Evolutionary conservation across 331 rosid genomes (phyloP), one percentile per base, ranked within the genome.

Genomic region (Quercus lobata): DNA sequence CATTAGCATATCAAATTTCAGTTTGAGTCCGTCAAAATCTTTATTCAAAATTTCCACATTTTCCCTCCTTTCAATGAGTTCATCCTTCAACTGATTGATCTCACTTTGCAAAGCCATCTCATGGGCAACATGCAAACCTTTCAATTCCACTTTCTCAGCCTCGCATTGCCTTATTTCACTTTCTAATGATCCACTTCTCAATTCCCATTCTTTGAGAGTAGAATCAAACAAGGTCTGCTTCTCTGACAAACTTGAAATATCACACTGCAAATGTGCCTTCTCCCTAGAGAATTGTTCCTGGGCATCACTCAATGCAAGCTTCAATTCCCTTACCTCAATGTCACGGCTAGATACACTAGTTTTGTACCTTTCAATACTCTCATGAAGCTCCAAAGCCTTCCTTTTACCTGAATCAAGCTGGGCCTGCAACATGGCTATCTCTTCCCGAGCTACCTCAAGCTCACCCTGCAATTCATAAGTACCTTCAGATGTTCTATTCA

Each of bases 21-120:
- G 87, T 78, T 93, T 91, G 60, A 83, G 82, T 60, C 44, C 57
- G 57, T 88, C 96, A 32, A 87, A 84, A 58, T 92, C 89, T 81
- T 84, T 88, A 56, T 88, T 92, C 79, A 93, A 73, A 77, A 75
- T 81, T 78, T 90, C 92, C 49, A 83, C 32, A 19, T 81, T 81
- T 56, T 76, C 77, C 37, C 71, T 86, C 84, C 75, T 82, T 46
- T 69, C 86, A 53, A 4, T 34, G 71, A 92, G 86, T 78, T 88
- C 96, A 71, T 81, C 87, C 69, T 75, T 90, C 81, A 90, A 82
- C 82, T 62, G 72, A 71, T 60, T 77, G 66, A 86, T 86, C 77
- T 92, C 90, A 27, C 76, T 84, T 84, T 87, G 88, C 85, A 83
- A 81, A 71, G 75, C 78, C 69, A 61, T 85, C 82, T 81, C 85